A percentile compares a stretch with the other conserved stretches of the same genome.
These are phyloP conservation scores for Aspergillus unguis DNA, from an alignment of 2,329 filamentous ascomycete species.

Conservation along the genomic window DNA sequence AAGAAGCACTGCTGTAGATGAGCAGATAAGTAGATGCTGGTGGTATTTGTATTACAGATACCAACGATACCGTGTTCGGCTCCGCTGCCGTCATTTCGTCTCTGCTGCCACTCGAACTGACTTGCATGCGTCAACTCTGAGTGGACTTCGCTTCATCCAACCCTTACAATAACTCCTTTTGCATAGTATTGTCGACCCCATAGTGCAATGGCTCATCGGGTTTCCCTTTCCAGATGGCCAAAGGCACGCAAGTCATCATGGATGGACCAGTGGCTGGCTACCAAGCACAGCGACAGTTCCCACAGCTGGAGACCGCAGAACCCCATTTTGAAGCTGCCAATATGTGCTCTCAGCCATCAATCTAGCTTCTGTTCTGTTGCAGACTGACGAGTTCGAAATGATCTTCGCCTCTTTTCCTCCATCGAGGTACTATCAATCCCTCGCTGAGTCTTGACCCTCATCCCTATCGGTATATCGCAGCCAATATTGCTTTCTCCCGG, in stretches of 20 bases:
- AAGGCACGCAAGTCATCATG: constrained; percentile 16
- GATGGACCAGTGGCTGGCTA: constrained; percentile 15
- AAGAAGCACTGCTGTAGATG: background rate
- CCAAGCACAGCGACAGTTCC: constrained; percentile 12
- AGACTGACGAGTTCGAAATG: constrained; percentile 10
- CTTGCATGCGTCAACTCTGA: constrained; percentile 9
- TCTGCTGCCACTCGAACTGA: constrained; percentile 4
- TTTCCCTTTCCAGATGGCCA: constrained; percentile 12
- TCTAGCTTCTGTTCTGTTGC: constrained; percentile 4
- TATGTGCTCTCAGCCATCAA: constrained; percentile 9
- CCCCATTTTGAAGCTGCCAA: constrained; percentile 10
- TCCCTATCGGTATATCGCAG: constrained; percentile 18
- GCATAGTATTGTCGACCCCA: constrained; percentile 9
- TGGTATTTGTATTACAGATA: constrained; percentile 1
- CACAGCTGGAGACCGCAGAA: constrained; percentile 12
- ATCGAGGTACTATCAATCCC: constrained; percentile 17
- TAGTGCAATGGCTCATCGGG: constrained; percentile 9
- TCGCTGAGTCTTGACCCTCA: constrained; percentile 17
- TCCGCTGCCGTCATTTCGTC: background rate
- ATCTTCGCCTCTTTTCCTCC: constrained; percentile 19
- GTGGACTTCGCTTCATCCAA: constrained; percentile 12
- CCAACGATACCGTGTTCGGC: background rate
- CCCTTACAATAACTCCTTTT: constrained; percentile 9
- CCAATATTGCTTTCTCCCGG: constrained; percentile 17
- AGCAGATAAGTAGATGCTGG: background rate